A percentile compares a stretch with the other conserved stretches of the same genome.
Evolutionary conservation across 2,329 filamentous ascomycete genomes (phyloP).

Genomic region (Pseudonectria foliicola): DNA sequence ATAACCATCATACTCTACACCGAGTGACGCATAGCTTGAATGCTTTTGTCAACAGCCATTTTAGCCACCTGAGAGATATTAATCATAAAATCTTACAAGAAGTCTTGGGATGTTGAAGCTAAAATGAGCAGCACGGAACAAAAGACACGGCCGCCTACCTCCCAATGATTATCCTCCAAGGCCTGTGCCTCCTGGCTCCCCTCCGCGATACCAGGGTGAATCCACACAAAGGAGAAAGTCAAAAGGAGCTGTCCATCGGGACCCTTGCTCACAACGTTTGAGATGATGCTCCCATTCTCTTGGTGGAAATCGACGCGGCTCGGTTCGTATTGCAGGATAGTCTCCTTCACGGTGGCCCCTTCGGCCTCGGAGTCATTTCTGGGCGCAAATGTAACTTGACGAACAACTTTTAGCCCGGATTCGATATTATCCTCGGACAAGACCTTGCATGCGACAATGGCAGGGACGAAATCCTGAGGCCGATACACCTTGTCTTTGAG

Average conservation of each 20-base stretch:
- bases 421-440: slow-evolving; percentile 17
- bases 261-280: slow-evolving; percentile 26
- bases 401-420: slow-evolving; percentile 16
- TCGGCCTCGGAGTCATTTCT: slow-evolving; percentile 5
- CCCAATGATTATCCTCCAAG: slow-evolving; percentile 16
- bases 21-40: slow-evolving; percentile 10
- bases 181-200: slow-evolving; percentile 20
- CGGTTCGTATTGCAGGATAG: slow-evolving; percentile 25
- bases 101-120: no score
- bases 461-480: slow-evolving; percentile 31
- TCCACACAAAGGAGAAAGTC: slow-evolving; percentile 31
- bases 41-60: slow-evolving; percentile 10
- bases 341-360: slow-evolving; percentile 18
- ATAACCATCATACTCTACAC: no score
- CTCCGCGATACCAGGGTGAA: slow-evolving; percentile 21
- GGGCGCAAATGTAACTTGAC: slow-evolving; percentile 22
- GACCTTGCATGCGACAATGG: slow-evolving; percentile 27
- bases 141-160: slow-evolving; percentile 8
- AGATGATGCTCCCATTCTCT: slow-evolving; percentile 28
- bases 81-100: no score
- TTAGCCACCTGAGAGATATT: slow-evolving; percentile 9
- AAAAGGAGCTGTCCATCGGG: slow-evolving; percentile 24
- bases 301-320: slow-evolving; percentile 28
- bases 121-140: neutral
- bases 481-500: slow-evolving; percentile 29